Percentiles rank a stretch among this genome's conserved stretches.
phyloP scores from a whole-genome alignment of 208 protist genomes.

The Leishmania arabica region DNA sequence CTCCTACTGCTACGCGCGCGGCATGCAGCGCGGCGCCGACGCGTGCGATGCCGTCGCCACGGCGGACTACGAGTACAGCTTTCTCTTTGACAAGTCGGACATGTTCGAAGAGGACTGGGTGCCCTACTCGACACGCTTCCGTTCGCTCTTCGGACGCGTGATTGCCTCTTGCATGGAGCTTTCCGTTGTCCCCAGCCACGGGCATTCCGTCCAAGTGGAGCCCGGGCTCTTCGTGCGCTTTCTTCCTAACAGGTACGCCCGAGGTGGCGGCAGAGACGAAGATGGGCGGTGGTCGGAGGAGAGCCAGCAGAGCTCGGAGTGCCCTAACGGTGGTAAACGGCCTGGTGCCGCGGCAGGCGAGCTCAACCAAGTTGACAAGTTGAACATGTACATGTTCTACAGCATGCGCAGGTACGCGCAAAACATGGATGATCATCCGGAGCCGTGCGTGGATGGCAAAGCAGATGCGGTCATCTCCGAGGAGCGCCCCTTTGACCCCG shows the following conservation, averaged over 20 bases:
- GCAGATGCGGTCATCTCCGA: constrained; percentile 23
- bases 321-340: neutral
- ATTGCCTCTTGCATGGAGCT: constrained; percentile 37
- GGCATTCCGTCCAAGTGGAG: constrained; percentile 71
- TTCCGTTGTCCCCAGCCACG: constrained; percentile 42
- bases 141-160: constrained; percentile 27
- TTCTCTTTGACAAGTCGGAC: constrained; percentile 16
- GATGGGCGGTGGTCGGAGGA: neutral
- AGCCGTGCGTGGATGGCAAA: constrained; percentile 10
- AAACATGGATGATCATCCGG: constrained; percentile 24
- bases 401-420: constrained; percentile 28
- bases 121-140: constrained; percentile 26
- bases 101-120: constrained; percentile 32
- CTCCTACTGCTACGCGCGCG: constrained; percentile 30
- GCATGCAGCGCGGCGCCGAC: constrained; percentile 5
- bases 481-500: constrained; percentile 20
- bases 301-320: neutral
- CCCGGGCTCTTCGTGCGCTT: constrained; percentile 63
- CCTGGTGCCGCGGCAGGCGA: neutral
- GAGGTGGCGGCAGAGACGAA: neutral
- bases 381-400: constrained; percentile 33
- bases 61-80: constrained; percentile 33
- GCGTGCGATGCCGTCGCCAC: constrained; percentile 26
- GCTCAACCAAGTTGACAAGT: constrained; percentile 10
- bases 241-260: constrained; percentile 1